Conservation (phyloP, 2,329 filamentous ascomycete genomes). For the Colletotrichum simmondsii region DNA sequence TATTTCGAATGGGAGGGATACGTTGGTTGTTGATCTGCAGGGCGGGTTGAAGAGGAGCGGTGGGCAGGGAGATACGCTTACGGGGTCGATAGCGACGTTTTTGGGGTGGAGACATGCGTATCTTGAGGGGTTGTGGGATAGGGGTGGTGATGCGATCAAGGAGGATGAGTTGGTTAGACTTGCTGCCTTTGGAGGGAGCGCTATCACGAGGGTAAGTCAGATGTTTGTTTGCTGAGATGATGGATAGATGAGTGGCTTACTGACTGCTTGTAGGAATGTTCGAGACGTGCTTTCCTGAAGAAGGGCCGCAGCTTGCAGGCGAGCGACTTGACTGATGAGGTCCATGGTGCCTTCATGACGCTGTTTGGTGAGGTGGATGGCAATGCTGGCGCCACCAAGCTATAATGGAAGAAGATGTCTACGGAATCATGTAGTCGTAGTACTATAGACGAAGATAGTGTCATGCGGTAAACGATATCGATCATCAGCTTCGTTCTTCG, state of each 20-base stretch:
- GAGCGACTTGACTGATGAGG: slow-evolving; percentile 90
- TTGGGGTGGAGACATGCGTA: slow-evolving; percentile 91
- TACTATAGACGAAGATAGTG: not conserved
- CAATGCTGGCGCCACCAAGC: slow-evolving; percentile 47
- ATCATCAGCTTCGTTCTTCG: not conserved
- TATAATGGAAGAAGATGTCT: slow-evolving; percentile 38
- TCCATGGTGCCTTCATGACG: slow-evolving; percentile 82
- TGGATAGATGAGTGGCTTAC: slow-evolving; percentile 16
- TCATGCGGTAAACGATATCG: not conserved
- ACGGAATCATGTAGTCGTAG: not conserved
- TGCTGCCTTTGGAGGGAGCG: slow-evolving; percentile 87
- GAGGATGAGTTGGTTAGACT: slow-evolving; percentile 75
- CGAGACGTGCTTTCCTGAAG: slow-evolving; percentile 85
- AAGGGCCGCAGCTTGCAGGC: slow-evolving; percentile 91
- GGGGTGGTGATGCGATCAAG: slow-evolving; percentile 45
- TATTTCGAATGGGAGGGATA: slow-evolving; percentile 82
- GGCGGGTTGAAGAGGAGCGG: slow-evolving; percentile 92
- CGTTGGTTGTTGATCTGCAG: slow-evolving; percentile 79
- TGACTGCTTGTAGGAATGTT: slow-evolving; percentile 72
- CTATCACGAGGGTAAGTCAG: slow-evolving; percentile 79
- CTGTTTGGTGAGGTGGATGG: slow-evolving; percentile 79
- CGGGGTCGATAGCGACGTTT: slow-evolving; percentile 88
- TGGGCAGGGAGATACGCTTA: slow-evolving; percentile 95
- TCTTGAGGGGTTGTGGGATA: slow-evolving; percentile 79
- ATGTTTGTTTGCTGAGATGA: slow-evolving; percentile 1